Evolutionary conservation across 2,329 filamentous ascomycete genomes (phyloP).

Genomic region (Cryphonectria carpinicola): DNA sequence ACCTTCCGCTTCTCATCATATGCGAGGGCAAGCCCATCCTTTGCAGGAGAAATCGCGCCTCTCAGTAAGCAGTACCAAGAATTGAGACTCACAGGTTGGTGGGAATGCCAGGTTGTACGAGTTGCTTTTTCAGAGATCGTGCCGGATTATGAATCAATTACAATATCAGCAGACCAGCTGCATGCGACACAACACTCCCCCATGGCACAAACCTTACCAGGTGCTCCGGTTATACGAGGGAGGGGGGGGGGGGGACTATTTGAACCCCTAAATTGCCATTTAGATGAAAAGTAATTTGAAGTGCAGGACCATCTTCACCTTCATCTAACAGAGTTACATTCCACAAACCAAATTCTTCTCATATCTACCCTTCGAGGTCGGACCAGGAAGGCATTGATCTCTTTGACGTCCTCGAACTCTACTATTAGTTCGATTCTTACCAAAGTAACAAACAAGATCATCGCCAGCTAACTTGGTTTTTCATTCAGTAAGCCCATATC

Average conservation of each 20-base stretch:
- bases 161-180: not conserved
- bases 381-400: not conserved
- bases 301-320: not conserved
- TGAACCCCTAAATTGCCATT: not conserved
- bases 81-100: not conserved
- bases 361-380: not conserved
- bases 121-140: not conserved
- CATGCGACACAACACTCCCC: not conserved
- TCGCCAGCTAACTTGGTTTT: not conserved
- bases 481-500: not conserved
- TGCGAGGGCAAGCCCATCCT: not conserved
- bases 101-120: not conserved
- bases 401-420: not conserved
- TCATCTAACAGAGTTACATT: not conserved
- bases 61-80: not conserved
- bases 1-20: constrained; percentile 4
- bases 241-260: not conserved
- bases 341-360: not conserved
- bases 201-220: not conserved
- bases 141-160: constrained; percentile 1
- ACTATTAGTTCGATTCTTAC: not conserved
- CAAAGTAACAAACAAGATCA: not conserved
- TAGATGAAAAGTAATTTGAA: not conserved
- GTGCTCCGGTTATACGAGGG: not conserved
- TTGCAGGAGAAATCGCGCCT: not conserved